Evolutionary conservation across 306 rosid genomes (phyloP).

Genomic region (Inga laurina): DNA sequence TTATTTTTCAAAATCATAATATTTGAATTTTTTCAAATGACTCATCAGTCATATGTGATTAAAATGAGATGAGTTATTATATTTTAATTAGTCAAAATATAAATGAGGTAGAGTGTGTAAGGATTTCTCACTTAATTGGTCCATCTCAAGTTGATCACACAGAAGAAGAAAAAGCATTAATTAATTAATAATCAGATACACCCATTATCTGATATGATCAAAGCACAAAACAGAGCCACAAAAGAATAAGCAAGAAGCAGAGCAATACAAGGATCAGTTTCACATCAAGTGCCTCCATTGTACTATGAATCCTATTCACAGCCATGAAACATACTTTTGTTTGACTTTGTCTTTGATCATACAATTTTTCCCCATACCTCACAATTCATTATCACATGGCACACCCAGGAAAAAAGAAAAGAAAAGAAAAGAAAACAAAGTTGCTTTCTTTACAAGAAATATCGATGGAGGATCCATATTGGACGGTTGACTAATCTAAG

Average conservation of each 20-base stretch:
- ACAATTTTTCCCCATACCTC: conserved; percentile 13
- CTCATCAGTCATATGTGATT: too few species aligned
- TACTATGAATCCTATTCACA: conserved; percentile 35
- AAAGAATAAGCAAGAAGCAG: conserved; percentile 35
- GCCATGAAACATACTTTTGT: conserved; percentile 4
- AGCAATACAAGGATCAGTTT: conserved; percentile 40
- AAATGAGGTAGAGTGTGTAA: too few species aligned
- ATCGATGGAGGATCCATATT: background rate
- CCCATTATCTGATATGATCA: conserved; percentile 11
- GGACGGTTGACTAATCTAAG: background rate
- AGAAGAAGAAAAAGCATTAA: background rate
- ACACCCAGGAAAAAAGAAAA: background rate
- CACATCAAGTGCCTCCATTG: conserved; percentile 64
- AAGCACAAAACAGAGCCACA: conserved; percentile 33
- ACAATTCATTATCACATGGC: conserved; percentile 14
- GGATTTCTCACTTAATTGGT: background rate
- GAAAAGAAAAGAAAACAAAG: background rate
- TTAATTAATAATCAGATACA: too few species aligned
- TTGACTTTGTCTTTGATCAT: conserved; percentile 33
- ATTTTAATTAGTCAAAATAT: too few species aligned
- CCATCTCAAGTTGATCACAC: background rate
- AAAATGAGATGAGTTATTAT: too few species aligned
- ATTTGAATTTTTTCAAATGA: too few species aligned
- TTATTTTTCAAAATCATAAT: too few species aligned
- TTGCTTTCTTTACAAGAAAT: background rate